Percentiles rank a stretch among this genome's conserved stretches.
Evolutionary conservation across 768 basidiomycete species (phyloP).

Genomic region (Sarcodon sp.): DNA sequence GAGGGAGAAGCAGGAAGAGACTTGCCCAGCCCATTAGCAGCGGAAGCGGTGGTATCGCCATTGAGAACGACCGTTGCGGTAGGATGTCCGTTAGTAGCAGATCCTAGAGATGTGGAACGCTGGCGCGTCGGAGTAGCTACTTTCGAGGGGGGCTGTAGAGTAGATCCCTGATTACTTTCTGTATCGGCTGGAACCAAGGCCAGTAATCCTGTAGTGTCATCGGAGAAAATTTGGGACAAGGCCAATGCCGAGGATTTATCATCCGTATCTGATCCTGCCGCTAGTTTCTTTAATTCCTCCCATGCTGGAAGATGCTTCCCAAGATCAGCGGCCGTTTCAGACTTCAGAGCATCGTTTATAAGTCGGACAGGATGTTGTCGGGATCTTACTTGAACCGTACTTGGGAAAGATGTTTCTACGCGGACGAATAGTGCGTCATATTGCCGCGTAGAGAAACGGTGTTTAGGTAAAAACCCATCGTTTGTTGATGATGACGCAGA

Average conservation of each 20-base stretch:
- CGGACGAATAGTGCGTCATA: conserved; percentile 57
- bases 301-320: conserved; percentile 31
- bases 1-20: conserved; percentile 17
- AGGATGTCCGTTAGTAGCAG: conserved; percentile 1
- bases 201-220: conserved; percentile 47
- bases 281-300: conserved; percentile 35
- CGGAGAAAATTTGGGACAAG: conserved; percentile 44
- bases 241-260: conserved; percentile 6
- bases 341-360: conserved; percentile 49
- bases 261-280: conserved; percentile 13
- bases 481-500: conserved; percentile 12
- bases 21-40: conserved; percentile 6
- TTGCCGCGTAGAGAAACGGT: conserved; percentile 54
- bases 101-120: conserved; percentile 10
- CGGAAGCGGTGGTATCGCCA: conserved; percentile 1
- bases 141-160: too few relatives aligned
- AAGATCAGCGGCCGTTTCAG: conserved; percentile 18
- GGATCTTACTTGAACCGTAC: conserved; percentile 17
- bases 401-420: conserved; percentile 40
- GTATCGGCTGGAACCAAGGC: conserved; percentile 35
- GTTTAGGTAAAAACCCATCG: conserved; percentile 39
- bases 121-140: conserved; percentile 8
- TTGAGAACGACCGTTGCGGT: neutral
- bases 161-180: conserved; percentile 15
- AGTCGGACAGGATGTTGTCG: conserved; percentile 44